Base-by-base conservation (phyloP, 192 early-diverging fungal species). In the Lobosporangium transversale region DNA sequence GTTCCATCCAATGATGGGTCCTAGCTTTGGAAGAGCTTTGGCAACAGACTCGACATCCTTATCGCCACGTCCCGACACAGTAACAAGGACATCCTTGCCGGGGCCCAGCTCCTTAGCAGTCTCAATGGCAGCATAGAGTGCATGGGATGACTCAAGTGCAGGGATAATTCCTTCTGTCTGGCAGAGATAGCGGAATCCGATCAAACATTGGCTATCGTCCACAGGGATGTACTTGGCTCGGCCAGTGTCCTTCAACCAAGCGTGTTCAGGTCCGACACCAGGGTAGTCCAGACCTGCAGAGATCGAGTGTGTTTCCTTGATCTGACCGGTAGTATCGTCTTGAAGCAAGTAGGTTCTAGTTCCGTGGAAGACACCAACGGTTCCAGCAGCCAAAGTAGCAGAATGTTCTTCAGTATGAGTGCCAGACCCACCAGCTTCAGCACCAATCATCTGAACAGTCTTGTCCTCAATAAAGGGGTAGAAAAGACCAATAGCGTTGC, bases 201-300 rank as follows among this genome's bases (percentile, higher is more conserved):
- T 88, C 67, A 99, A 82, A 10, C 94, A 90, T 66, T 98, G 87
- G 6, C 83, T 86, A 64, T 99, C 95, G 6, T 89, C 90, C 58
- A 92, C 94, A 8, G 87, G 81, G 37, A 83, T 65, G 68, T 94
- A 98, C 62, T 95, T 88, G 52, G 90, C 97, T 48, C 97, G 88
- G 26, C 90, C 89, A 36, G 85, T 87, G 66, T 93, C 91, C 81
- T 94, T 93, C 66, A 99, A 88, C 84, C 85, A 96, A 26, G 96
- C 88, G 78, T 97, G 96, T 73, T 99, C 96, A 27, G 97, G 97
- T 26, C 96, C 97, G 48, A 99, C 95, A 54, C 95, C 97, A 15
- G 97, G 95, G 81, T 99, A 99, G 83, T 97, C 95, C 45, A 99
- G 84, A n/a, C 96, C 97, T 45, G 96, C 94, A 62, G 91, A 92